These are phyloP conservation scores for Gnaphalium uliginosum DNA, from an alignment of 129 eudicot species.

Conservation along the genomic window DNA sequence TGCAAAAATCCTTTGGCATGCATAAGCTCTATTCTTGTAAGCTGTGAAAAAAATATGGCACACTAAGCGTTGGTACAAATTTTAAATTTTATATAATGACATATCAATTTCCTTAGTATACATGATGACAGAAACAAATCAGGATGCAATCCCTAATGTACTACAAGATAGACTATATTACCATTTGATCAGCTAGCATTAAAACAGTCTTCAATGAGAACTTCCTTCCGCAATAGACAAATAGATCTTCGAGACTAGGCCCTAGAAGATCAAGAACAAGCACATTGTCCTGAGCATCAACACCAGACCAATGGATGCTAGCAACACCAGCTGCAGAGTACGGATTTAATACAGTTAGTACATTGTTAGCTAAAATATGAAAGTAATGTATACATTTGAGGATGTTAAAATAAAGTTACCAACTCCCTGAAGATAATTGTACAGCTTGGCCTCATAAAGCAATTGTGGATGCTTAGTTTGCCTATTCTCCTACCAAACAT, in stretches of 20 bases:
- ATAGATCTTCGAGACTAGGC: conserved; percentile 64
- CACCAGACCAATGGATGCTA: conserved; percentile 53
- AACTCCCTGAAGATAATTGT: conserved; percentile 49
- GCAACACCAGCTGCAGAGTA: conserved; percentile 51
- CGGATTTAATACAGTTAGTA: not conserved
- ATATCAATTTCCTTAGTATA: not conserved
- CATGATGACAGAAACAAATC: not conserved
- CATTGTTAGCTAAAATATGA: not conserved
- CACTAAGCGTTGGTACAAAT: not conserved
- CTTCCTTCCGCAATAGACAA: conserved; percentile 53
- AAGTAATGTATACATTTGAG: not conserved
- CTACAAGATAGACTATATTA: conserved; percentile 23
- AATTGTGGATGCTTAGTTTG: conserved; percentile 57
- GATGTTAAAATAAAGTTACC: conserved; percentile 34
- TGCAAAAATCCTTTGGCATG: conserved; percentile 75
- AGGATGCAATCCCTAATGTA: not conserved
- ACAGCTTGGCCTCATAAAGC: conserved; percentile 62
- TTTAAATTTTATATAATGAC: not conserved
- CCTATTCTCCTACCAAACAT: conserved; percentile 38
- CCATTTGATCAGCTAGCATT: conserved; percentile 88
- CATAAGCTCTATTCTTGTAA: conserved; percentile 59
- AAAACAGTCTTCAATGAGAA: conserved; percentile 58
- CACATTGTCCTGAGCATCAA: conserved; percentile 52
- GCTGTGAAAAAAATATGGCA: conserved; percentile 34
- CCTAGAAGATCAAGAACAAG: conserved; percentile 56